phyloP scores from a whole-genome alignment of 2,329 filamentous ascomycete species.

The Fusarium lateritium region DNA sequence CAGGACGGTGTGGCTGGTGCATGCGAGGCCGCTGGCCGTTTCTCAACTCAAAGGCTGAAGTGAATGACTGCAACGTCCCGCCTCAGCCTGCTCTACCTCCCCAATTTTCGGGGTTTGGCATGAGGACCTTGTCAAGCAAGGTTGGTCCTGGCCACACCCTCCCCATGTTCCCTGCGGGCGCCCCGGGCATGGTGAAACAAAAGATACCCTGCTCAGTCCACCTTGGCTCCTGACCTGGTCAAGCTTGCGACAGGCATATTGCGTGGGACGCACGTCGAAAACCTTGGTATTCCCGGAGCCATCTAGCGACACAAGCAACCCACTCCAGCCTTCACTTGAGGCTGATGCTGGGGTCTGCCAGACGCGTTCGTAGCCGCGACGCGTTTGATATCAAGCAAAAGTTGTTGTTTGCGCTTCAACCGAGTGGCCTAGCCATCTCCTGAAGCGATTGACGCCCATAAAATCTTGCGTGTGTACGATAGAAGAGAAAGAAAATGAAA shows the following conservation, averaged over 20 bases:
- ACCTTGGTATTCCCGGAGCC: slow-evolving; percentile 43
- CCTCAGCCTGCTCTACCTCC: slow-evolving; percentile 45
- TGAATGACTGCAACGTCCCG: slow-evolving; percentile 48
- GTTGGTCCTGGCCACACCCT: slow-evolving; percentile 43
- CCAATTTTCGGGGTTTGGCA: slow-evolving; percentile 40
- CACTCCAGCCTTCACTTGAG: slow-evolving; percentile 46
- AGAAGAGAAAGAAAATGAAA: slow-evolving; percentile 24
- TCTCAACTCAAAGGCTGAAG: slow-evolving; percentile 34
- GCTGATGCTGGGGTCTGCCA: slow-evolving; percentile 35
- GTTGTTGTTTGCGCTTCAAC: slow-evolving; percentile 5
- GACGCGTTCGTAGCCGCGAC: slow-evolving; percentile 36
- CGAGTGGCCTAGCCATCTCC: slow-evolving; percentile 5
- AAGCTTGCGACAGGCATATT: slow-evolving; percentile 61
- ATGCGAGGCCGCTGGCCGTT: slow-evolving; percentile 34
- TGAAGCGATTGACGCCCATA: neutral
- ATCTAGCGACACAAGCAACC: slow-evolving; percentile 18
- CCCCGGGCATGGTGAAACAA: slow-evolving; percentile 67
- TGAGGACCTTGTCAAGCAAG: slow-evolving; percentile 41
- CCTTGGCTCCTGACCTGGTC: slow-evolving; percentile 58
- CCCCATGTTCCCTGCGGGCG: slow-evolving; percentile 50
- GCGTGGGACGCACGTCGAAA: slow-evolving; percentile 34
- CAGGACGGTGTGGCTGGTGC: slow-evolving; percentile 45
- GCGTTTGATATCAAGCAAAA: slow-evolving; percentile 17
- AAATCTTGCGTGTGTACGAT: slow-evolving; percentile 3
- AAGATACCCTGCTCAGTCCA: slow-evolving; percentile 64